Base-by-base conservation (phyloP, 371 early-diverging fungal genomes). In the Mucor sp. region DNA sequence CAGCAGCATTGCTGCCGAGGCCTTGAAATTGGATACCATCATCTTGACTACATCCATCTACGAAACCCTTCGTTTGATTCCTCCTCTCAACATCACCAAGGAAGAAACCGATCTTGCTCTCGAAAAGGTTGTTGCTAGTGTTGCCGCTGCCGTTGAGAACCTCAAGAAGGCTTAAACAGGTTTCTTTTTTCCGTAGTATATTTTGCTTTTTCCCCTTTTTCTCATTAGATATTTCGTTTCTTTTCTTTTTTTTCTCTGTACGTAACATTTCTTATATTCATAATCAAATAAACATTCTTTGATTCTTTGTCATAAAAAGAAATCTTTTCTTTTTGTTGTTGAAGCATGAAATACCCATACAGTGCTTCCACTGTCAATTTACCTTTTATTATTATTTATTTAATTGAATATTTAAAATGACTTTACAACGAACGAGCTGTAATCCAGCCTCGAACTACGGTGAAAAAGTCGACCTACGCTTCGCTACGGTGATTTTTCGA, bases 21-120 rank as follows among this genome's bases (percentile, higher is more conserved):
- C 78, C n/a, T 64, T 78, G 12, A 80, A 84, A 30, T 66, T 68
- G 37, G 82, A 87, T 68, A 80, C 83, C 33, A 60, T 87, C 15
- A 9, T 87, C 25, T 75, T 87, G 68, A 85, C 81, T 15, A 85
- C 85, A n/a, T 82, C 85, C 39, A 80, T 82, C 39, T 86, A 84
- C 50, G 85, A 87, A 55, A 86, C 86, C 6, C 65, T 87, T 12
- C 81, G 88, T 58, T 66, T 87, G 23, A 85, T 86, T 71, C 88
- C 88, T 47, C 81, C 88, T 23, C 75, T 87, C 60, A 87, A 66
- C 58, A 82, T 86, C 19, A 82, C 79, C 62, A 69, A 82, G 61
- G 81, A 82, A 68, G 88, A 87, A 55, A 77, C 78, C 11, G 76
- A 78, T 19, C 63, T 80, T 60, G 82, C 83, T 25, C 65, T 85